Conservation (phyloP, 2,329 filamentous ascomycete species). For the Volutella citrinella region DNA sequence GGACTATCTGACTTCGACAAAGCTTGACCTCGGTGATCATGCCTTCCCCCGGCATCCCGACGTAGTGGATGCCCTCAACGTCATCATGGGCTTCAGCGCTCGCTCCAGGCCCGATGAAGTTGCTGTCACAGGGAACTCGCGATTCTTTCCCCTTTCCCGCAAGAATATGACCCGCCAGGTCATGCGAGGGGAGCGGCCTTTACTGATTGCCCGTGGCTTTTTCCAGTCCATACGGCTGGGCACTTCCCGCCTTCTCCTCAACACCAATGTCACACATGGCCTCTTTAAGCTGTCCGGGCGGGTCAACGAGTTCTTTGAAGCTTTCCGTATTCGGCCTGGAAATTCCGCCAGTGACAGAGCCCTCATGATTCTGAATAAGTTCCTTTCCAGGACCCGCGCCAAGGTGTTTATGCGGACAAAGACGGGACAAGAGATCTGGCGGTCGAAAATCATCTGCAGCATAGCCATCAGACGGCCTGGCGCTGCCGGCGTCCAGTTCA, state of each 20-base stretch:
- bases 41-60: conserved; percentile 48
- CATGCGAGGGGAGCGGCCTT: conserved; percentile 25
- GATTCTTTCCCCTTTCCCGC: conserved; percentile 45
- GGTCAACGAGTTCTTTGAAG: conserved; percentile 33
- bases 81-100: conserved; percentile 46
- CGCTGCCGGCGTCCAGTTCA: conserved; percentile 22
- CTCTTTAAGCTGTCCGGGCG: conserved; percentile 44
- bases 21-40: conserved; percentile 31
- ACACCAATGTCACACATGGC: conserved; percentile 53
- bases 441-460: conserved; percentile 25
- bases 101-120: conserved; percentile 33
- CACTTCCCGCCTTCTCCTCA: conserved; percentile 53
- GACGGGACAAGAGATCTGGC: conserved; percentile 28
- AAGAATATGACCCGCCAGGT: conserved; percentile 26
- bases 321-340: conserved; percentile 18
- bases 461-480: conserved; percentile 8
- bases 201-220: conserved; percentile 49
- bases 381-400: conserved; percentile 38
- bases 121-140: conserved; percentile 42
- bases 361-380: no score
- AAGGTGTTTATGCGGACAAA: conserved; percentile 29
- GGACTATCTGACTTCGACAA: conserved; percentile 43
- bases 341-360: no score
- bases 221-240: conserved; percentile 53
- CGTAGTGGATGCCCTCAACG: conserved; percentile 48